phyloP scores from a whole-genome alignment of 2,329 filamentous ascomycete genomes.

The Epichloe brachyelytri region DNA sequence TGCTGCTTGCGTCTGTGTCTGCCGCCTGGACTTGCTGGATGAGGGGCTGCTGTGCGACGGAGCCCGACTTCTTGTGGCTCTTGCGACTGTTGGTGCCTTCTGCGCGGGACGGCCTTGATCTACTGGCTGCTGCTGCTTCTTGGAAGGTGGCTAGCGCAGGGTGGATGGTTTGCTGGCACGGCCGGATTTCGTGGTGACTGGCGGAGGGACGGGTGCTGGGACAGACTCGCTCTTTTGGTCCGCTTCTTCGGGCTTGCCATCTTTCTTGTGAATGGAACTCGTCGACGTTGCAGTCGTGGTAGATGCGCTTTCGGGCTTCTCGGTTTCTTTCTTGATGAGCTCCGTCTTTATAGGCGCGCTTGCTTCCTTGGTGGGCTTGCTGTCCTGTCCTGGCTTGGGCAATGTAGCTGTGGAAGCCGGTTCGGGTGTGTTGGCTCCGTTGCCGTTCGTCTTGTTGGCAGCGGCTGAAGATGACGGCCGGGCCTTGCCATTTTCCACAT shows the following conservation, averaged over 20 bases:
- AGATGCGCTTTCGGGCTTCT: conserved; percentile 15
- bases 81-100: conserved; percentile 33
- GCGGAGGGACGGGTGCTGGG: conserved; percentile 24
- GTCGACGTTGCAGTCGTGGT: conserved; percentile 11
- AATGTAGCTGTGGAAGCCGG: conserved; percentile 16
- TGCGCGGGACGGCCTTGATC: conserved; percentile 39
- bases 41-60: conserved; percentile 23
- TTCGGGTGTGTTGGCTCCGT: conserved; percentile 27
- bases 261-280: conserved; percentile 25
- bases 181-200: conserved; percentile 51
- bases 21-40: conserved; percentile 17
- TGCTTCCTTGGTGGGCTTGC: conserved; percentile 39
- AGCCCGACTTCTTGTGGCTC: conserved; percentile 44
- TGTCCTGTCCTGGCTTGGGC: conserved; percentile 25
- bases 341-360: conserved; percentile 20
- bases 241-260: conserved; percentile 25
- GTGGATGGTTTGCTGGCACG: conserved; percentile 55
- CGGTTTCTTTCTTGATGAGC: conserved; percentile 20
- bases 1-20: conserved; percentile 31
- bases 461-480: conserved; percentile 10
- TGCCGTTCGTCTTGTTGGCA: conserved; percentile 45
- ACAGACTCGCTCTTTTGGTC: conserved; percentile 27
- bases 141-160: conserved; percentile 45
- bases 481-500: conserved; percentile 36
- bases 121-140: conserved; percentile 30